Evolutionary conservation across 2,329 filamentous ascomycete species (phyloP), one percentile per base, ranked within the genome.

Genomic region (Claviceps sp.): DNA sequence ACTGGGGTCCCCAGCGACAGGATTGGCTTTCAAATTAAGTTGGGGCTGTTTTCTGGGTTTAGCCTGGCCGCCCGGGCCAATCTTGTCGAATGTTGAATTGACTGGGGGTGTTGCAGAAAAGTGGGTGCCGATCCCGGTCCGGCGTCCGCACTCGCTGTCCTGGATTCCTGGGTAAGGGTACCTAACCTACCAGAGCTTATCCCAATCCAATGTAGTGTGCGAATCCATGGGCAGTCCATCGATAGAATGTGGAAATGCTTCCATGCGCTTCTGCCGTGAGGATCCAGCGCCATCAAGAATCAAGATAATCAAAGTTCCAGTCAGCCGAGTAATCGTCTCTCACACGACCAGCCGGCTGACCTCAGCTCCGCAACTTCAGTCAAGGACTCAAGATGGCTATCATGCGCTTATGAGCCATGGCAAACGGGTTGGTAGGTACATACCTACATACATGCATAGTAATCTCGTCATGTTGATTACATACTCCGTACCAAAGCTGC

Each of bases 51-150:
- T 34, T 34, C 30, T 34, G 14, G 41, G 34, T 52, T 42, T 50
- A 34, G 30, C 37, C 24, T 40, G 6, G 16, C 16, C 47, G 6
- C 9, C 42, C 38, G 4, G 30, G 46, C 47, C 46, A 41, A 40
- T 50, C n/a, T 48, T 6, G 43, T 38, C 30, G 40, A 50, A 47
- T 53, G 51, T 53, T 53, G 51, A 53, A 50, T 53, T 34, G 47
- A 30, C 47, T 47, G 20, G 5, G 20, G 30, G 18, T 34, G 9
- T 34, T 34, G 30, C 30, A 34, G 30, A 34, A 34, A 34, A 11
- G 30, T 34, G 30, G 30, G 9, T 34, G 30, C 9, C 9, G 26
- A 50, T n/a, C 47, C 51, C 34, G 45, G 42, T 42, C 26, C n/a
- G n/a, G n/a, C n/a, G n/a, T n/a, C n/a, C 42, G 24, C 30, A n/a